Conservation (phyloP, 1,284 basidiomycete genomes). For the Papiliotrema fonsecae region DNA sequence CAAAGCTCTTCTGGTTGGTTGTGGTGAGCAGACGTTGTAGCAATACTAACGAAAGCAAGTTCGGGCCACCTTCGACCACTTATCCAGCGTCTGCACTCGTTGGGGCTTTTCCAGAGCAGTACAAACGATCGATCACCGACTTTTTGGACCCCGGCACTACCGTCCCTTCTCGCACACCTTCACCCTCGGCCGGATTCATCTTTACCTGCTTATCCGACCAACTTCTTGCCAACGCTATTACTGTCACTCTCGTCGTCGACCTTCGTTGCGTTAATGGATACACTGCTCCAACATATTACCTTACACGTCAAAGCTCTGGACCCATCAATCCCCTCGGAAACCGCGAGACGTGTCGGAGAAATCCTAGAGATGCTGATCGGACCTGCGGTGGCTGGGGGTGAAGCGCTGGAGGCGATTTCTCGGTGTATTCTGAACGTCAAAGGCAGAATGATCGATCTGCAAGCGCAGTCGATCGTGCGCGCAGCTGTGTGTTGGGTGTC, state of each 20-base stretch:
- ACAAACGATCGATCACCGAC: conserved; percentile 20
- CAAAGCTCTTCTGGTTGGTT: too few species aligned
- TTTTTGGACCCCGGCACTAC: conserved; percentile 30
- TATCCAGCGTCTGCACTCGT: not conserved
- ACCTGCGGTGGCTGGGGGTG: conserved; percentile 15
- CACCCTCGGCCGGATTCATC: conserved; percentile 51
- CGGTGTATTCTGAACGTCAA: conserved; percentile 5
- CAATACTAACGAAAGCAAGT: too few species aligned
- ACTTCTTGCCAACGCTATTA: conserved; percentile 61
- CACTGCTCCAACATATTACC: conserved; percentile 24
- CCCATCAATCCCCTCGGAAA: conserved; percentile 16
- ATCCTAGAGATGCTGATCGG: conserved; percentile 29
- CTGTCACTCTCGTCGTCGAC: conserved; percentile 54
- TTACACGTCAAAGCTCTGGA: conserved; percentile 7
- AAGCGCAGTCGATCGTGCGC: conserved; percentile 16
- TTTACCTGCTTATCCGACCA: conserved; percentile 54
- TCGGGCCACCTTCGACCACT: not conserved
- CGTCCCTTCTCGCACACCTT: conserved; percentile 47
- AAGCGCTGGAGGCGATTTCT: conserved; percentile 32
- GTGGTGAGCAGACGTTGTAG: too few species aligned
- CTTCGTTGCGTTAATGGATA: conserved; percentile 20
- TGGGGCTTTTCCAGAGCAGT: conserved; percentile 20
- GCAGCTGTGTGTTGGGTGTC: conserved; percentile 34
- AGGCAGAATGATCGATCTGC: not conserved
- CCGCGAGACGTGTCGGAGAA: conserved; percentile 18